Conservation (phyloP, 176 grass and related monocot genomes). For the Carex parvula region DNA sequence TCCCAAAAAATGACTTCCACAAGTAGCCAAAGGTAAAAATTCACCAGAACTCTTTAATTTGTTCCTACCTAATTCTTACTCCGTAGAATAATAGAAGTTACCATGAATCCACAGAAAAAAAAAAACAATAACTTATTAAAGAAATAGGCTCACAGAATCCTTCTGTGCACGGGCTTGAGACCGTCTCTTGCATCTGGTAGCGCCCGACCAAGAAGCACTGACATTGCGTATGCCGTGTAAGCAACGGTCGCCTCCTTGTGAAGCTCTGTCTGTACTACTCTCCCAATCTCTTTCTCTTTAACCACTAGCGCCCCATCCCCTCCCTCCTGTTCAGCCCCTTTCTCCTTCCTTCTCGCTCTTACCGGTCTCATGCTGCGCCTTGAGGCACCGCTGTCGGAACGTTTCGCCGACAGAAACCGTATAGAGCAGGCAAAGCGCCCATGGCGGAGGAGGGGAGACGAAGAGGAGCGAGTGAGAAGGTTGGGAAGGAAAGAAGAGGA, state of each 20-base stretch:
- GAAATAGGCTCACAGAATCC: constrained; percentile 71
- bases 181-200: constrained; percentile 89
- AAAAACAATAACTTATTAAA: not conserved
- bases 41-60: not conserved
- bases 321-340: constrained; percentile 11
- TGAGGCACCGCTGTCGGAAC: not conserved
- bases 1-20: not conserved
- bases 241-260: constrained; percentile 89
- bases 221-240: constrained; percentile 95
- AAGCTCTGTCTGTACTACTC: constrained; percentile 70
- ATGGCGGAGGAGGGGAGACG: not conserved
- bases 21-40: not conserved
- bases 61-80: not conserved
- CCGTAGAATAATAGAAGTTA: too few relatives aligned
- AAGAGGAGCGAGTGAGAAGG: constrained; percentile 7
- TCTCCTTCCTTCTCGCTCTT: constrained; percentile 22
- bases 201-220: constrained; percentile 82
- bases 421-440: constrained; percentile 13
- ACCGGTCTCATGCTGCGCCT: not conserved
- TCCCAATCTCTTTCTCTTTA: constrained; percentile 36
- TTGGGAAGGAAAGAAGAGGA: constrained; percentile 21
- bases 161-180: constrained; percentile 88
- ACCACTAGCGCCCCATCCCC: constrained; percentile 19
- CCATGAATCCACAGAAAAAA: not conserved
- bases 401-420: constrained; percentile 22